Conservation (phyloP, 257 asterid species). For the Fraxinus cuspidata region DNA sequence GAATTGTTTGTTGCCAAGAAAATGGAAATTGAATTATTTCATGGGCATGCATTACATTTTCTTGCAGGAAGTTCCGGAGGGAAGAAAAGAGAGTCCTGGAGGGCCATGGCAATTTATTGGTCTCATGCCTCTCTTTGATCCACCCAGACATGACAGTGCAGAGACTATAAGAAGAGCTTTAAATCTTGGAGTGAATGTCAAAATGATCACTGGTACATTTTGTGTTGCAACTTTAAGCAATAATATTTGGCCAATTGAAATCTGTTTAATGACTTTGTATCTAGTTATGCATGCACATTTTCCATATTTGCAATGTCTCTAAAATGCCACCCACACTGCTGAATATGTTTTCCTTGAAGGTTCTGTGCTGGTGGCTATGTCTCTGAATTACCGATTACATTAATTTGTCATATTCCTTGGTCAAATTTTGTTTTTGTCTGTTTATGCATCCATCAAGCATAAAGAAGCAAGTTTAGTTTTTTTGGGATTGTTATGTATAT, state of each 20-base stretch:
- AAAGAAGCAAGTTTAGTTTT: neutral
- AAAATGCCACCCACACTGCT: neutral
- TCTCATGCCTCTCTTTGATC: constrained; percentile 92
- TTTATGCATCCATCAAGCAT: neutral
- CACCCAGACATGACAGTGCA: constrained; percentile 96
- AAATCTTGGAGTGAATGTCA: constrained; percentile 87
- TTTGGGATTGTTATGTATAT: no score
- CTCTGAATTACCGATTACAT: no score
- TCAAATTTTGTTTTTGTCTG: no score
- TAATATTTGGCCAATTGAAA: neutral
- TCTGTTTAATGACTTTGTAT: constrained; percentile 2
- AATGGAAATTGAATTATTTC: constrained; percentile 8
- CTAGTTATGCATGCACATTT: neutral
- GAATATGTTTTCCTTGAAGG: neutral
- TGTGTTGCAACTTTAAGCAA: constrained; percentile 7
- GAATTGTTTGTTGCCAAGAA: constrained; percentile 7
- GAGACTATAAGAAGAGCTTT: constrained; percentile 85
- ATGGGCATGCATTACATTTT: neutral
- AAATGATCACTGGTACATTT: constrained; percentile 83
- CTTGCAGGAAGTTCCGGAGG: constrained; percentile 84
- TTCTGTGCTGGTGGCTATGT: neutral
- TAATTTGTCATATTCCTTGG: no score
- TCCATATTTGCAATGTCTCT: neutral
- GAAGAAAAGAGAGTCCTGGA: constrained; percentile 77
- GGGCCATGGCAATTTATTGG: constrained; percentile 93